Percentiles rank a stretch among this genome's conserved stretches.
These are phyloP conservation scores for Aureobasidium sp. DNA, from an alignment of 2,329 filamentous ascomycete species.

Conservation along the genomic window DNA sequence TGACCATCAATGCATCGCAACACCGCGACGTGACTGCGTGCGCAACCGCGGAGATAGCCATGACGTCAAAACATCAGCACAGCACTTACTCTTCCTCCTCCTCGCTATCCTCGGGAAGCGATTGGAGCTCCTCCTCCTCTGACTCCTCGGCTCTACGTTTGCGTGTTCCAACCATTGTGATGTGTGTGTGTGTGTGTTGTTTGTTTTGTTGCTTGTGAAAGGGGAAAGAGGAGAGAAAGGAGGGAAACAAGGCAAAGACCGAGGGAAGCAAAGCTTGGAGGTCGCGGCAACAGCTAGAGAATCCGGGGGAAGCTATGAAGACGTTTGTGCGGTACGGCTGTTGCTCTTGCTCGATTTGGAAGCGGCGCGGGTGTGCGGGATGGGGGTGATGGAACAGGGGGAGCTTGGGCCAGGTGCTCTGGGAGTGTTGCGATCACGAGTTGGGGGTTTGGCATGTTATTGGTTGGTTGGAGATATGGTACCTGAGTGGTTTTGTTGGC, in stretches of 20 bases:
- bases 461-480: background rate
- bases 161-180: slow-evolving; percentile 38
- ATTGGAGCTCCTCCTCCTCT: slow-evolving; percentile 48
- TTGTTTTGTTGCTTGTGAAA: too few species aligned
- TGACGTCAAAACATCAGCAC: slow-evolving; percentile 14
- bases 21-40: background rate
- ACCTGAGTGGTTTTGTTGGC: background rate
- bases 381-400: background rate
- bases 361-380: background rate
- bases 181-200: background rate
- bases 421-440: background rate
- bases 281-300: background rate
- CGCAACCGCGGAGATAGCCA: background rate
- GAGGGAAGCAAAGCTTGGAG: background rate
- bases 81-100: slow-evolving; percentile 46
- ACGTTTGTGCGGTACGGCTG: background rate
- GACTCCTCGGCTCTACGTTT: slow-evolving; percentile 49
- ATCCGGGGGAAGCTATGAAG: slow-evolving; percentile 18
- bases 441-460: background rate
- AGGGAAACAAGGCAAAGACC: too few species aligned
- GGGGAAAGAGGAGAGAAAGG: background rate
- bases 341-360: slow-evolving; percentile 5
- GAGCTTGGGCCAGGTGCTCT: slow-evolving; percentile 11
- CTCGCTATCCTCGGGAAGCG: slow-evolving; percentile 48
- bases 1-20: background rate